Evolutionary conservation across 768 basidiomycete species (phyloP).

Genomic region (Fibroporia radiculosa): DNA sequence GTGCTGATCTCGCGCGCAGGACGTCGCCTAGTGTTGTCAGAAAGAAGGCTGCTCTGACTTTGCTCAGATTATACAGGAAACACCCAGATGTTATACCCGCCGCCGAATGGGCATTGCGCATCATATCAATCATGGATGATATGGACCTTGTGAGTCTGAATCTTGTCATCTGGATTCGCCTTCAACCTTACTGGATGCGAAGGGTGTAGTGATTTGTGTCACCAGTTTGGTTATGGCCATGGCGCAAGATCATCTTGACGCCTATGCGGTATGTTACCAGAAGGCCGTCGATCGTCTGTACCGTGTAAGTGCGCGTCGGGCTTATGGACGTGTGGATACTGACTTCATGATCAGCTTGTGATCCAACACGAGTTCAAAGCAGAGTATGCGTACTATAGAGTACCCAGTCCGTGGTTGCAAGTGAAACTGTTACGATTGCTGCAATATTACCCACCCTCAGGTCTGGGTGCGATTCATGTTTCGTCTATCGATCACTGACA

Average conservation of each 20-base stretch:
- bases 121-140: constrained; percentile 95
- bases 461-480: constrained; percentile 35
- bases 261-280: constrained; percentile 87
- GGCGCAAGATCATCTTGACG: constrained; percentile 89
- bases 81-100: constrained; percentile 92
- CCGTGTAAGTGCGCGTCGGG: constrained; percentile 45
- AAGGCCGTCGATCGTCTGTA: constrained; percentile 89
- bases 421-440: constrained; percentile 88
- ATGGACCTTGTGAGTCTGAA: constrained; percentile 57
- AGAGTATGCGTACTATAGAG: constrained; percentile 95
- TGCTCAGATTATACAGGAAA: constrained; percentile 90
- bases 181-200: constrained; percentile 1
- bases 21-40: constrained; percentile 94
- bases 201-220: constrained; percentile 94
- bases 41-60: constrained; percentile 95
- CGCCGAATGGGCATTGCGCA: constrained; percentile 91
- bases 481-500: constrained; percentile 4
- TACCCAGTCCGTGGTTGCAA: constrained; percentile 96
- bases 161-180: neutral
- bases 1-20: constrained; percentile 30
- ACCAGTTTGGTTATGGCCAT: constrained; percentile 90
- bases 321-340: neutral
- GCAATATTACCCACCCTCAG: constrained; percentile 94
- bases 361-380: constrained; percentile 85
- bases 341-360: constrained; percentile 51